A percentile compares a stretch with the other conserved stretches of the same genome.
These are phyloP conservation scores for Hypoxylon sp. DNA, from an alignment of 2,329 filamentous ascomycete species.

Conservation along the genomic window DNA sequence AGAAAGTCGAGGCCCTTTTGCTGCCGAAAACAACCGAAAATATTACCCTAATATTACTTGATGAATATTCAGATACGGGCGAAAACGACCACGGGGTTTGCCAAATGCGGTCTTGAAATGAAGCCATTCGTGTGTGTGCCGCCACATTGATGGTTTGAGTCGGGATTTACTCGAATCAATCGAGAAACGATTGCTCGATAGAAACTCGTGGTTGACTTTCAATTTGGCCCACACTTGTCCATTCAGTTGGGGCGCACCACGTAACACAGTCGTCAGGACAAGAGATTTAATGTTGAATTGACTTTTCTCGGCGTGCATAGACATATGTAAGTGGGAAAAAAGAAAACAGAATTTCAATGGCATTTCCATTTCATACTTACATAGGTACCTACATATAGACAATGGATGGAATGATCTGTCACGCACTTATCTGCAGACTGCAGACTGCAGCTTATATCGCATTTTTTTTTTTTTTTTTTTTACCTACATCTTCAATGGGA, in stretches of 20 bases:
- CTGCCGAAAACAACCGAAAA: constrained; percentile 38
- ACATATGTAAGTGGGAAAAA: not conserved
- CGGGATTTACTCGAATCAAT: constrained; percentile 52
- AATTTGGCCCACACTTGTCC: constrained; percentile 30
- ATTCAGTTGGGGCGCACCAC: constrained; percentile 28
- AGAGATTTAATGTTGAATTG: constrained; percentile 19
- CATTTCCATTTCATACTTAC: not conserved
- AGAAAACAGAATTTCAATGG: not conserved
- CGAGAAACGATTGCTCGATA: constrained; percentile 51
- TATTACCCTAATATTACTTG: constrained; percentile 45
- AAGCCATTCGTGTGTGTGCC: constrained; percentile 45
- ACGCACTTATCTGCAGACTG: constrained; percentile 14
- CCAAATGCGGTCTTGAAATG: constrained; percentile 45
- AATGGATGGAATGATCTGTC: constrained; percentile 6
- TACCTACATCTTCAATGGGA: constrained; percentile 5
- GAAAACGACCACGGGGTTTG: constrained; percentile 18
- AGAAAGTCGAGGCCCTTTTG: constrained; percentile 33
- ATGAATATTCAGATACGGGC: constrained; percentile 38
- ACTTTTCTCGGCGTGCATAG: constrained; percentile 11
- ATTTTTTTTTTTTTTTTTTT: not conserved
- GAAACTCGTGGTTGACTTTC: constrained; percentile 35
- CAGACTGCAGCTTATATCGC: constrained; percentile 6
- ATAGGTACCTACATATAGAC: not conserved
- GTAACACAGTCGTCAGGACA: constrained; percentile 38
- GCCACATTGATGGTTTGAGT: constrained; percentile 33